These are phyloP conservation scores for Gnomoniopsis smithogilvyi DNA, from an alignment of 2,329 filamentous ascomycete genomes.

Conservation along the genomic window DNA sequence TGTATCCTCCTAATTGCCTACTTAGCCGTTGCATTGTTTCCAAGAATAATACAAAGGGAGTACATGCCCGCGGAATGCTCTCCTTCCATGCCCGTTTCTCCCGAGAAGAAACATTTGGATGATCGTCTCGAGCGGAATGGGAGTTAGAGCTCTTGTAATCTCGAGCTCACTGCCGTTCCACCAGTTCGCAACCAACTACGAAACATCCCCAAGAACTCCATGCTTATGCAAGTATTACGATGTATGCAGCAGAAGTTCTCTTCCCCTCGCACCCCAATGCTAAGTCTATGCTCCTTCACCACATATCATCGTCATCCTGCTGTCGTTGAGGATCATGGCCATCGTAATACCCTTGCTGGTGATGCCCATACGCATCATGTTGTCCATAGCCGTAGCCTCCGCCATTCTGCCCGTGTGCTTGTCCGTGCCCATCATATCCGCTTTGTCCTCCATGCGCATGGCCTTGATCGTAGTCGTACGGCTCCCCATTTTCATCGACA, in stretches of 20 bases:
- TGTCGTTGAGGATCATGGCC: conserved; percentile 16
- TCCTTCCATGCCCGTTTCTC: background rate
- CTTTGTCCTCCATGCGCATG: conserved; percentile 18
- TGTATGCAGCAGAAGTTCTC: conserved; percentile 10
- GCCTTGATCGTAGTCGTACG: conserved; percentile 32
- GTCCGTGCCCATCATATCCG: background rate
- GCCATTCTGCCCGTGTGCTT: conserved; percentile 4
- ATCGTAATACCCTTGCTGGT: conserved; percentile 27
- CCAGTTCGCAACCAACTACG: conserved; percentile 3
- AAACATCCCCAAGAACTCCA: conserved; percentile 15
- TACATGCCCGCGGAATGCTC: background rate
- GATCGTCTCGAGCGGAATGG: conserved; percentile 9
- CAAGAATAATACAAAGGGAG: background rate
- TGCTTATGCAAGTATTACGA: conserved; percentile 19
- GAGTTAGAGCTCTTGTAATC: conserved; percentile 2
- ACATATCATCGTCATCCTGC: conserved; percentile 23
- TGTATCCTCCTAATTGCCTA: too few relatives aligned
- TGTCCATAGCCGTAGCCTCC: conserved; percentile 27
- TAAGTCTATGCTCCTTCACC: conserved; percentile 17
- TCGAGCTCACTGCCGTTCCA: conserved; percentile 2
- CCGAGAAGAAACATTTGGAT: background rate
- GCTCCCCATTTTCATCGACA: conserved; percentile 30
- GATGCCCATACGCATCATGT: conserved; percentile 30
- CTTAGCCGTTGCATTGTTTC: too few relatives aligned
- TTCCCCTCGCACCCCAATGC: background rate